A percentile compares a stretch with the other conserved stretches of the same genome.
Evolutionary conservation across 2,329 filamentous ascomycete species (phyloP).

Genomic region (Pseudogymnoascus destructans): DNA sequence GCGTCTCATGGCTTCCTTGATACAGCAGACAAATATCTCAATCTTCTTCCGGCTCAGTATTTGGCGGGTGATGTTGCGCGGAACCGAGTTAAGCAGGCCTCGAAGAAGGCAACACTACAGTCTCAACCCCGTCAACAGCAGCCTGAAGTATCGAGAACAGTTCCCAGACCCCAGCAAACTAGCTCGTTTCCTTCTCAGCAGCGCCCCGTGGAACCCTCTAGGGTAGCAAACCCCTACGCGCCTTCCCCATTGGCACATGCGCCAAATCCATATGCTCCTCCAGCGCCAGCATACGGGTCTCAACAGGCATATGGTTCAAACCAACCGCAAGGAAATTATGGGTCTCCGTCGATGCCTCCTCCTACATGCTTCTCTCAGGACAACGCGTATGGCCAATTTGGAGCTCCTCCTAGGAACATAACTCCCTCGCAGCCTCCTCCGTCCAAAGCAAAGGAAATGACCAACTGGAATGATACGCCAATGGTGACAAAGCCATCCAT

Average conservation of each 20-base stretch:
- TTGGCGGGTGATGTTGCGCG: conserved; percentile 78
- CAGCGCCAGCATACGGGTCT: conserved; percentile 29
- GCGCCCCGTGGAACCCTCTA: conserved; percentile 23
- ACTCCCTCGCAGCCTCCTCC: conserved; percentile 58
- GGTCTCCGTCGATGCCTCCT: conserved; percentile 24
- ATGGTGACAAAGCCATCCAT: conserved; percentile 62
- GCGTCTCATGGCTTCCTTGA: conserved; percentile 78
- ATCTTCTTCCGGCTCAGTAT: conserved; percentile 71
- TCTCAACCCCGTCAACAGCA: conserved; percentile 26
- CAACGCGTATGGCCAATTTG: conserved; percentile 29
- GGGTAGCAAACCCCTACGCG: conserved; percentile 29
- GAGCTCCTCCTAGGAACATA: conserved; percentile 49
- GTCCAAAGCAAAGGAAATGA: conserved; percentile 55
- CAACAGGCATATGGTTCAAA: conserved; percentile 29
- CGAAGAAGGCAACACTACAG: conserved; percentile 42
- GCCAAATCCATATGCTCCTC: conserved; percentile 38
- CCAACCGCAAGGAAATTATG: conserved; percentile 25
- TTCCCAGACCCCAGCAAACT: conserved; percentile 29
- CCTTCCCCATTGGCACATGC: conserved; percentile 24
- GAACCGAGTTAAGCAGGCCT: conserved; percentile 74
- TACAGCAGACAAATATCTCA: conserved; percentile 81
- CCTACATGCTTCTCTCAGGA: neutral
- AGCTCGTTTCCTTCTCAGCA: conserved; percentile 38
- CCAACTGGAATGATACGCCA: conserved; percentile 91
- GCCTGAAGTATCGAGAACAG: conserved; percentile 28